Evolutionary conservation across 768 basidiomycete species (phyloP).

Genomic region (Fomitopsis pulvina): DNA sequence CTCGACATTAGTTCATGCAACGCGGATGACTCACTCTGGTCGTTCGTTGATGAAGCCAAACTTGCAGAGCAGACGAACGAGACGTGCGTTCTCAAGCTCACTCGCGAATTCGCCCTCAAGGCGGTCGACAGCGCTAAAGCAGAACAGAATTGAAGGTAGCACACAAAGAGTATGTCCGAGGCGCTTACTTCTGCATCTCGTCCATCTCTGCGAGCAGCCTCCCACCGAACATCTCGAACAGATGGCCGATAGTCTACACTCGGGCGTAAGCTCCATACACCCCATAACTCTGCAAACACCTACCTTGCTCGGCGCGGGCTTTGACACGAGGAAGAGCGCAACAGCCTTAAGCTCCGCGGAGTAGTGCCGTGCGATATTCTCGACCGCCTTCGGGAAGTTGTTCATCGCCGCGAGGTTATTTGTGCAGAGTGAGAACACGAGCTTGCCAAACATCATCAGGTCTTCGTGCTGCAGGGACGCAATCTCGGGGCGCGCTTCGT

Average conservation of each 20-base stretch:
- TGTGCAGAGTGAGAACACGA: slow-evolving; percentile 77
- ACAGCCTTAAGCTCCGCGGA: slow-evolving; percentile 78
- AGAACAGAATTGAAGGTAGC: no score
- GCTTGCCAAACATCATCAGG: slow-evolving; percentile 74
- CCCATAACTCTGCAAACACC: slow-evolving; percentile 5
- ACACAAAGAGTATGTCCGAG: neutral
- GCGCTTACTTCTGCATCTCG: slow-evolving; percentile 66
- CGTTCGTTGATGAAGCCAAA: slow-evolving; percentile 98
- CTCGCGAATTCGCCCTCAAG: slow-evolving; percentile 79
- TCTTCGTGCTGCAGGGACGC: slow-evolving; percentile 79
- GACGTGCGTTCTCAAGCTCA: slow-evolving; percentile 90
- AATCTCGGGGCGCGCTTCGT: slow-evolving; percentile 56
- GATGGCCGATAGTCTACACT: slow-evolving; percentile 64
- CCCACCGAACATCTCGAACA: slow-evolving; percentile 74
- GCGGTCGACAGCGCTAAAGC: slow-evolving; percentile 66
- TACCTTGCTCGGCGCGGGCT: slow-evolving; percentile 62
- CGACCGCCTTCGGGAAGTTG: slow-evolving; percentile 67
- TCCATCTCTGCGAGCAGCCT: slow-evolving; percentile 76
- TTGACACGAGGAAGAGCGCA: slow-evolving; percentile 69
- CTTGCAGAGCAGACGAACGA: slow-evolving; percentile 86
- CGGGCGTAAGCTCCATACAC: neutral
- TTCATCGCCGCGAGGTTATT: slow-evolving; percentile 52
- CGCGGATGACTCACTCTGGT: slow-evolving; percentile 72
- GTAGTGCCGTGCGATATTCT: slow-evolving; percentile 66
- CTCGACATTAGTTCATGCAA: neutral